Evolutionary conservation across 2,329 filamentous ascomycete genomes (phyloP), one percentile per base, ranked within the genome.

Genomic region (Aspergillus sp.): DNA sequence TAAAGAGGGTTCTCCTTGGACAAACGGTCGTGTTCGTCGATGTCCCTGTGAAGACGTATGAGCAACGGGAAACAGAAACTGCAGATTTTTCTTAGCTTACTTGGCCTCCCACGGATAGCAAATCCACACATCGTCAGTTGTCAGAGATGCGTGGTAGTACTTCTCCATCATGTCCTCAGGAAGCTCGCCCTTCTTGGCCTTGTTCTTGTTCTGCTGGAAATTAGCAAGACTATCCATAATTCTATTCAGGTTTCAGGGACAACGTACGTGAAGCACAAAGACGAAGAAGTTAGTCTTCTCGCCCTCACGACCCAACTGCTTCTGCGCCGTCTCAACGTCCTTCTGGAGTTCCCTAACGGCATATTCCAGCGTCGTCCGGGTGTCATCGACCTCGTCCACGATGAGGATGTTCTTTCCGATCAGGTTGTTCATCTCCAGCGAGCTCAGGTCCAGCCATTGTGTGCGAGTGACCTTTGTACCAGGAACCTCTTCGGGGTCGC

Each of bases 91-190:
- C 33, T 12, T 41, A 7, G 74, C 78, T 48, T 73, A 82, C 77
- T 73, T 85, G 39, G 93, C 93, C 75, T 97, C 93, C 93, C 93
- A 98, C 13, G 93, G 93, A 73, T 98, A 98, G 79, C 89, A 94
- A 68, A 97, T 97, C 93, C 93, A 98, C 56, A 90, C 85, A 71
- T 98, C 91, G n/a, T 80, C 81, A 27, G 94, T 87, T 5, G 91
- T 97, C 64, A 85, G 77, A 19, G 93, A 89, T 19, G 93, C 93
- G 57, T 86, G 71, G 73, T 98, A 98, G 60, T 85, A 79, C 49
- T 80, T 72, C 37, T 78, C 72, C 55, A 91, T 76, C 80, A 97
- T 89, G 33, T 89, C 83, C 17, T 81, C 63, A 9, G 93, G 90
- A 48, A 98, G 77, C 17, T 73, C 73, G 46, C 93, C 93, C 79